These are phyloP conservation scores for Lodderomyces oxycetoniae DNA, from an alignment of 1,139 yeast genomes.

Conservation along the genomic window DNA sequence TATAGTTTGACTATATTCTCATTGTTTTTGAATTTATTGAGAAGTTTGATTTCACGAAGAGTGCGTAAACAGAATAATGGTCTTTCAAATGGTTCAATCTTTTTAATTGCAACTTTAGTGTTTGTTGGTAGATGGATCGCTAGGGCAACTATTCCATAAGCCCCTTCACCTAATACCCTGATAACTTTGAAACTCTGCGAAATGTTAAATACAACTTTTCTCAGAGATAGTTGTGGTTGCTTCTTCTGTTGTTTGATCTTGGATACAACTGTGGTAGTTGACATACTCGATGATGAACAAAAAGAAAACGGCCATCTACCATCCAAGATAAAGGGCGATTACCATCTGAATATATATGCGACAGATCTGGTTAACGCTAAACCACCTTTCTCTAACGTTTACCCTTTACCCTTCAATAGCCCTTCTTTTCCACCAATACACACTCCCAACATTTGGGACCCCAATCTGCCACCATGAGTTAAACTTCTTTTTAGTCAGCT, in stretches of 20 bases:
- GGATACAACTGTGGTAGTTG: background rate
- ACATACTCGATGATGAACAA: slow-evolving; percentile 1
- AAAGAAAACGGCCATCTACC: too few relatives aligned
- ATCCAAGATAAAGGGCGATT: too few relatives aligned
- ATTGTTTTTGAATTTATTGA: slow-evolving; percentile 75
- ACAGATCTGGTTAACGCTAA: too few relatives aligned
- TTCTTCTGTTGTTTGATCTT: background rate
- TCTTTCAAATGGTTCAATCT: slow-evolving; percentile 89
- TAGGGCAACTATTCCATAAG: slow-evolving; percentile 93
- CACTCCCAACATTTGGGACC: too few relatives aligned
- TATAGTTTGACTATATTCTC: slow-evolving; percentile 88
- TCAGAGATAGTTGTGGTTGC: slow-evolving; percentile 1
- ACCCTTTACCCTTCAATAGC: too few relatives aligned
- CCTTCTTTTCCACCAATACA: too few relatives aligned
- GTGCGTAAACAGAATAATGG: slow-evolving; percentile 90
- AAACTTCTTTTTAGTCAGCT: too few relatives aligned
- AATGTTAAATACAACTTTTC: slow-evolving; percentile 76
- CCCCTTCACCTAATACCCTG: slow-evolving; percentile 92
- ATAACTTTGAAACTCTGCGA: slow-evolving; percentile 81
- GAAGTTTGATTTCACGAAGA: slow-evolving; percentile 78
- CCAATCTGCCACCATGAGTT: too few relatives aligned
- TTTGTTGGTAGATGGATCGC: slow-evolving; percentile 86
- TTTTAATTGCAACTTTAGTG: slow-evolving; percentile 91
- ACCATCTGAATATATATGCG: too few relatives aligned
- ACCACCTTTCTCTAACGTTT: too few relatives aligned